A percentile compares a stretch with the other conserved stretches of the same genome.
Evolutionary conservation across 208 protist genomes (phyloP).

Genomic region (Histomonas meleagridis): DNA sequence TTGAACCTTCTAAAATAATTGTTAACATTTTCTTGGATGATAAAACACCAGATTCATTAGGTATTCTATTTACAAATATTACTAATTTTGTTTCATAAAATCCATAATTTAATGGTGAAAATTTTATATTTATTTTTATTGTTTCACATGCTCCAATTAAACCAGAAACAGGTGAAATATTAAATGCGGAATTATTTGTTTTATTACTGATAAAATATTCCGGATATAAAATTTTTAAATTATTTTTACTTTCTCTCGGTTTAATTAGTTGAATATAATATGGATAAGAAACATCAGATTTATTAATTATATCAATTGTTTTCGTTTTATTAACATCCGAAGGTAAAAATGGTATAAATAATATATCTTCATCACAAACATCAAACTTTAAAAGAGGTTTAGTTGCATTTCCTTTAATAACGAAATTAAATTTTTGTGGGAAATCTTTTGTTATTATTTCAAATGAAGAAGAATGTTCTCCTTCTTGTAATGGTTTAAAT

Average conservation of each 20-base stretch:
- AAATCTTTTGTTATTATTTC: neutral
- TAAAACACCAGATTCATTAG: neutral
- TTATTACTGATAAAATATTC: neutral
- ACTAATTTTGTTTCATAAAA: constrained; percentile 4
- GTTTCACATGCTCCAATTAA: neutral
- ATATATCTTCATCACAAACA: neutral
- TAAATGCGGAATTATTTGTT: neutral
- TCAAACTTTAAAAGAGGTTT: neutral
- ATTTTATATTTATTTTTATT: neutral
- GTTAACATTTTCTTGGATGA: neutral
- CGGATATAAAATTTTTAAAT: neutral
- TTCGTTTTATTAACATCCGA: constrained; percentile 1
- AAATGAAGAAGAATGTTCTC: constrained; percentile 4
- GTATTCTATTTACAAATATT: constrained; percentile 8
- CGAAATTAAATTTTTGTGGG: constrained; percentile 14
- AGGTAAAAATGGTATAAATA: constrained; percentile 11
- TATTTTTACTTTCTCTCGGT: neutral
- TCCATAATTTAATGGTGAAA: neutral
- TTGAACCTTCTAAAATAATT: neutral
- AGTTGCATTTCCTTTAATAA: neutral
- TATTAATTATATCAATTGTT: neutral
- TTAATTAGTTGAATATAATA: neutral
- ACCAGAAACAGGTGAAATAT: neutral
- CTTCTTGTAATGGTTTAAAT: neutral
- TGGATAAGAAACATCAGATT: constrained; percentile 20